A percentile compares a stretch with the other conserved stretches of the same genome.
These are phyloP conservation scores for Circinella minor DNA, from an alignment of 371 early-diverging fungal genomes.

Conservation along the genomic window DNA sequence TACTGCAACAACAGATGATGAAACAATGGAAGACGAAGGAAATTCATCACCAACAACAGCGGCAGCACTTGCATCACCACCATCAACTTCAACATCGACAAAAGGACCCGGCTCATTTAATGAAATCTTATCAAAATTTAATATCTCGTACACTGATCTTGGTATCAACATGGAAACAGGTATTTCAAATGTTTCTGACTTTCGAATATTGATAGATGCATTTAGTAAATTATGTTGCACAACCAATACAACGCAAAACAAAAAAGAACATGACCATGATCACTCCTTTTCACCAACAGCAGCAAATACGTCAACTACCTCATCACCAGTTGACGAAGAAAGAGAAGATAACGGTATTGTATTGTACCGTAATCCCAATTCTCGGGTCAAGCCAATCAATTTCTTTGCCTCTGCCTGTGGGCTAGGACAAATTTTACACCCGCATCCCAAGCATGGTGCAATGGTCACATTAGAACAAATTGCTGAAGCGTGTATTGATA, in stretches of 20 bases:
- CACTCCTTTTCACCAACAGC: too few species aligned
- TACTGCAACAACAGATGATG: background rate
- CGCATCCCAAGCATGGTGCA: slow-evolving; percentile 30
- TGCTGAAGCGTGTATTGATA: slow-evolving; percentile 44
- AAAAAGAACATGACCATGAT: background rate
- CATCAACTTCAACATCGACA: background rate
- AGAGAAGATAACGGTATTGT: slow-evolving; percentile 15
- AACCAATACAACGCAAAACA: background rate
- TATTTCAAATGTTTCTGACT: slow-evolving; percentile 30
- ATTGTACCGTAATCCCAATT: slow-evolving; percentile 42
- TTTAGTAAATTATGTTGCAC: slow-evolving; percentile 22
- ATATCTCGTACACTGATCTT: slow-evolving; percentile 29
- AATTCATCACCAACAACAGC: background rate
- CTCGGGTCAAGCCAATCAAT: slow-evolving; percentile 43
- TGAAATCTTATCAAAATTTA: slow-evolving; percentile 23
- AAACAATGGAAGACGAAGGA: background rate
- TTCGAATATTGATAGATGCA: slow-evolving; percentile 32
- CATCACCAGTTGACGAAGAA: background rate
- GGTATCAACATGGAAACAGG: slow-evolving; percentile 38
- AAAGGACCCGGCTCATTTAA: background rate
- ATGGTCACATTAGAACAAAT: slow-evolving; percentile 35
- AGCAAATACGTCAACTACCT: too few species aligned
- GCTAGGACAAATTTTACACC: slow-evolving; percentile 34
- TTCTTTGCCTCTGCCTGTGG: slow-evolving; percentile 34
- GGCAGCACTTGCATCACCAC: background rate